phyloP scores from a whole-genome alignment of 306 rosid species.

The Spatholobus suberectus region DNA sequence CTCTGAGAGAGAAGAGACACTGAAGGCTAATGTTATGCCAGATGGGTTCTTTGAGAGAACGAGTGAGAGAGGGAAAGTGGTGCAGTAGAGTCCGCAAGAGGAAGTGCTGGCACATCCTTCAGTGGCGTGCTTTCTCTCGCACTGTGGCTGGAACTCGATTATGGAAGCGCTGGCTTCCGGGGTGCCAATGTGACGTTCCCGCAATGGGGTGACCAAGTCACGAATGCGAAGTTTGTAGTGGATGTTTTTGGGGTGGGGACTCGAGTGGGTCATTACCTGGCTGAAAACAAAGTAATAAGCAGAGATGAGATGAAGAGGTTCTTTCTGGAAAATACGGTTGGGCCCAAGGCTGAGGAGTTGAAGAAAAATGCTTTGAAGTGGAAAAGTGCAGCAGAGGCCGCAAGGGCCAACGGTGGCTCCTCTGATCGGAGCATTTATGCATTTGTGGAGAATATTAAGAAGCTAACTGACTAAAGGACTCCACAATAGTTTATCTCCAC shows the following conservation, averaged over 20 bases:
- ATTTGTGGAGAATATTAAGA: conserved; percentile 48
- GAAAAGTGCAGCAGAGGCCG: too few relatives aligned
- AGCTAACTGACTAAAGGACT: background rate
- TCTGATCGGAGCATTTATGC: conserved; percentile 46
- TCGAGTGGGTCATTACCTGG: background rate
- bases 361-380: background rate
- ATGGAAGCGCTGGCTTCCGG: background rate
- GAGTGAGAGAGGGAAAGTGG: background rate
- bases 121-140: background rate
- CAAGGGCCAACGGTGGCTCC: conserved; percentile 59
- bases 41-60: background rate
- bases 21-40: too few relatives aligned
- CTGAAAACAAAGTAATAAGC: background rate
- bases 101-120: background rate
- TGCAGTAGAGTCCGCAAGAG: background rate
- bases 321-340: background rate
- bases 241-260: background rate
- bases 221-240: background rate
- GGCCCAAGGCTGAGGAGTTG: background rate
- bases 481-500: background rate
- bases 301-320: background rate
- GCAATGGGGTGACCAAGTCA: background rate
- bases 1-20: too few relatives aligned
- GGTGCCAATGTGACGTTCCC: background rate
- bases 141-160: background rate